These are phyloP conservation scores for Catharanthus roseus DNA, from an alignment of 257 asterid species.

Conservation along the genomic window DNA sequence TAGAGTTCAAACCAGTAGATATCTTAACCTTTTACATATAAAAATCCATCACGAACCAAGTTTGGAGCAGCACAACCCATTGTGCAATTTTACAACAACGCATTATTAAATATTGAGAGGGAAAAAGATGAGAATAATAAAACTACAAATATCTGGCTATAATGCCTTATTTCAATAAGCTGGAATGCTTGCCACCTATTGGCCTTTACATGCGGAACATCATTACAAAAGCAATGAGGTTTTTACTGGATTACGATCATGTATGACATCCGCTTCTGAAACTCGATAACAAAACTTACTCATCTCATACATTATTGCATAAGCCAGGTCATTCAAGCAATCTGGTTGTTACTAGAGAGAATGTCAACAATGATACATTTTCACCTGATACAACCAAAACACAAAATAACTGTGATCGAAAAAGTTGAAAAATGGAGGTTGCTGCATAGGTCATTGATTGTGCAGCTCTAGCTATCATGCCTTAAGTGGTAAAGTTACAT, in stretches of 20 bases:
- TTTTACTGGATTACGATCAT: conserved; percentile 78
- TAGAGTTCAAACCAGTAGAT: not conserved
- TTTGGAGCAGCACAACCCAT: not conserved
- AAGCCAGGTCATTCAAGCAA: conserved; percentile 69
- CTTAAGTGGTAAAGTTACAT: too few species aligned
- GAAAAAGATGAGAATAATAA: not conserved
- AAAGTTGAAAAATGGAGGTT: not conserved
- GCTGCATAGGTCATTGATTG: not conserved
- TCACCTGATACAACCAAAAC: not conserved
- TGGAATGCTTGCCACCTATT: not conserved
- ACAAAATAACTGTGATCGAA: not conserved
- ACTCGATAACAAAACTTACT: conserved; percentile 66
- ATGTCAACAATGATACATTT: not conserved
- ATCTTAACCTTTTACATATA: not conserved
- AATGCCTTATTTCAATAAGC: not conserved
- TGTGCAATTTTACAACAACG: not conserved
- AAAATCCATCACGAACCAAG: not conserved
- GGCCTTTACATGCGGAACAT: not conserved
- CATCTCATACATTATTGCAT: conserved; percentile 66
- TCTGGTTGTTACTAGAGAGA: conserved; percentile 53
- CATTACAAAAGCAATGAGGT: not conserved
- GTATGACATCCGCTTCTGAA: conserved; percentile 63
- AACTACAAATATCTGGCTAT: not conserved
- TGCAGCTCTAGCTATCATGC: too few species aligned
- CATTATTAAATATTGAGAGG: not conserved